Evolutionary conservation across 768 basidiomycete genomes (phyloP).

Genomic region (Glaciozyma antarctica): DNA sequence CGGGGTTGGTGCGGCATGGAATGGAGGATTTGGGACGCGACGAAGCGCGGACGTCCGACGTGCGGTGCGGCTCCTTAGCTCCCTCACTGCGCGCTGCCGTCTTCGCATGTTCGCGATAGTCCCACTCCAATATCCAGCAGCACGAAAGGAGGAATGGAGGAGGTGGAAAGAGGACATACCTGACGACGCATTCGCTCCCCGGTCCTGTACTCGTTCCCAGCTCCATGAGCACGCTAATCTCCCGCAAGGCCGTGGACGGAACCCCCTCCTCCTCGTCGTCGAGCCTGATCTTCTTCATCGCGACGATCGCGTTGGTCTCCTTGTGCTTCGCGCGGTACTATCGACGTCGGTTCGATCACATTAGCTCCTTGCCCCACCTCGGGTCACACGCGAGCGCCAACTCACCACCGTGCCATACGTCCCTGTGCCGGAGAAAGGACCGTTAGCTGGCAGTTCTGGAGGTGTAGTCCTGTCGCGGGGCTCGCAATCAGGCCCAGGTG

Average conservation of each 20-base stretch:
- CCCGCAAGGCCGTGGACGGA: slow-evolving; percentile 89
- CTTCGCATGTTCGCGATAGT: too few species aligned
- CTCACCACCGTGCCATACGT: background rate
- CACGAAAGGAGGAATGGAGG: background rate
- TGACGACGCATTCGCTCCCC: slow-evolving; percentile 57
- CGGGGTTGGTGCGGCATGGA: background rate
- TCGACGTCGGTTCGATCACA: too few species aligned
- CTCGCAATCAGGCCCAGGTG: too few species aligned
- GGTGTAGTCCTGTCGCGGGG: too few species aligned
- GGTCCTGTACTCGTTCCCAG: slow-evolving; percentile 62
- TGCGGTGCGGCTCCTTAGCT: too few species aligned
- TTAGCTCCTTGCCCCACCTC: too few species aligned
- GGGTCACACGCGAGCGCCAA: too few species aligned
- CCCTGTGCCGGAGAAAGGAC: background rate
- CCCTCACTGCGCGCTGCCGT: too few species aligned
- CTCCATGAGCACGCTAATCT: slow-evolving; percentile 93
- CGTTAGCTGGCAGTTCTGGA: background rate
- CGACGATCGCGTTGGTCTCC: slow-evolving; percentile 67
- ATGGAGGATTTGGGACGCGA: too few species aligned
- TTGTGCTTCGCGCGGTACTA: slow-evolving; percentile 30
- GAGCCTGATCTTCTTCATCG: slow-evolving; percentile 92
- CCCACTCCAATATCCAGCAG: background rate
- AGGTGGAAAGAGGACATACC: slow-evolving; percentile 42
- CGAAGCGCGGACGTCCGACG: too few species aligned
- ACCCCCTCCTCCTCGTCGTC: slow-evolving; percentile 99